Base-by-base conservation (phyloP, 805 yeast species). In the Saccharomycopsis lassenensis region DNA sequence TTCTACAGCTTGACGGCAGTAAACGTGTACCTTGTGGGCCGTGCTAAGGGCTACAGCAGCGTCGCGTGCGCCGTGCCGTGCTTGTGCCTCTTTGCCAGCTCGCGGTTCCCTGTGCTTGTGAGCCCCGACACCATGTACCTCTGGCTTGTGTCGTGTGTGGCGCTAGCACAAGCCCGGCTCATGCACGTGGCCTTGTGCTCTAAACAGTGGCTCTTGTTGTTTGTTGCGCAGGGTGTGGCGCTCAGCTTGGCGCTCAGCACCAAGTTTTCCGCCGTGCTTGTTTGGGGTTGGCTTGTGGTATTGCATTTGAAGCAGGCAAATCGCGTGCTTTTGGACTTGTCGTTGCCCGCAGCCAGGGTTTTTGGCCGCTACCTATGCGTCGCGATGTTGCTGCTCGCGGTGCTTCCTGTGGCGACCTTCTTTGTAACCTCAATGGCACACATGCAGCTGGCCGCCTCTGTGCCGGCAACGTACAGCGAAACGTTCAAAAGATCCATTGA, bases 191-290 rank as follows among this genome's bases (percentile, higher is more conserved):
- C 43, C 7, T 68, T 72, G 1, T 71, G 73, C 39, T 37, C 67
- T 2, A 50, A 44, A 23, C 44, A 50, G 23, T 84, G 93, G 91
- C 59, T 57, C 54, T 58, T 60, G 40, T 61, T 63, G 41, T 48
- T 80, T 39, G 31, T 65, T 46, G 66, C 24, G 55, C 77, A 20
- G 78, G 73, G 49, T 8, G 65, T 56, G 47, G 64, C 59, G 3
- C 60, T 70, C 47, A 94, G 71, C 11, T 67, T 63, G 31, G 55
- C 76, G 1, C 54, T 74, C 1, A 68, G 86, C 5, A 67, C 80
- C 3, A 82, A 83, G 51, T 71, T 75, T 67, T 67, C 79, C 4
- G 96, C 94, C 0, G 35, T 76, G 16, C 71, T n/a, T n/a, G n/a
- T n/a, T n/a, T n/a, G n/a, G n/a, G n/a, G n/a, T n/a, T 85, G 93